A percentile compares a stretch with the other conserved stretches of the same genome.
Evolutionary conservation across 257 asterid genomes (phyloP).

Genomic region (Penstemon davidsonii): DNA sequence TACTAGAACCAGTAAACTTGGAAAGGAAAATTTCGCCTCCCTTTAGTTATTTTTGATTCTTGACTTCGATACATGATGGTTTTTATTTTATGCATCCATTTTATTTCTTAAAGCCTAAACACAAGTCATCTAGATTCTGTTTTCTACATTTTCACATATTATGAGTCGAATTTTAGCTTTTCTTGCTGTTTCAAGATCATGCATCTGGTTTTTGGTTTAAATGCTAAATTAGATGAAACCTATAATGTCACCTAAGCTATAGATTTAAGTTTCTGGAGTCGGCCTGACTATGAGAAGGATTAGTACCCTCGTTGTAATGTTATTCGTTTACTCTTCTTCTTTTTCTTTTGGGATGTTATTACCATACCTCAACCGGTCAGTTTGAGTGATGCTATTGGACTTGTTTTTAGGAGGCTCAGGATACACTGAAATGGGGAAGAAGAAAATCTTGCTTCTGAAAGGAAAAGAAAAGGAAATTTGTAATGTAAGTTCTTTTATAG

Average conservation of each 20-base stretch:
- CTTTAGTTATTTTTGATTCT: neutral
- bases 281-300: neutral
- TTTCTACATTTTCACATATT: neutral
- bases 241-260: slow-evolving; percentile 5
- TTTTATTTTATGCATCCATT: slow-evolving; percentile 4
- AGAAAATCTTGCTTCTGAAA: slow-evolving; percentile 74
- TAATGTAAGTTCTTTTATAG: slow-evolving; percentile 48
- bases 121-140: neutral
- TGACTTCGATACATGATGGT: neutral
- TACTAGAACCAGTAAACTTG: slow-evolving; percentile 11
- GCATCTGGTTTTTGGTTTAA: slow-evolving; percentile 14
- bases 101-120: slow-evolving; percentile 10
- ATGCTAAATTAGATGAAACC: slow-evolving; percentile 5
- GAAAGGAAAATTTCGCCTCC: slow-evolving; percentile 7
- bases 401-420: slow-evolving; percentile 41
- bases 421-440: slow-evolving; percentile 60
- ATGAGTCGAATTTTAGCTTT: neutral
- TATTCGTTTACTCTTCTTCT: neutral
- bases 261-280: neutral
- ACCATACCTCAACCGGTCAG: slow-evolving; percentile 15
- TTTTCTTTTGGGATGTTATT: neutral
- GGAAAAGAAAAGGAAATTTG: slow-evolving; percentile 80
- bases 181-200: neutral
- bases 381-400: slow-evolving; percentile 24
- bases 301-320: slow-evolving; percentile 3